These are phyloP conservation scores for Cladosporium sp. DNA, from an alignment of 2,329 filamentous ascomycete genomes.

Conservation along the genomic window DNA sequence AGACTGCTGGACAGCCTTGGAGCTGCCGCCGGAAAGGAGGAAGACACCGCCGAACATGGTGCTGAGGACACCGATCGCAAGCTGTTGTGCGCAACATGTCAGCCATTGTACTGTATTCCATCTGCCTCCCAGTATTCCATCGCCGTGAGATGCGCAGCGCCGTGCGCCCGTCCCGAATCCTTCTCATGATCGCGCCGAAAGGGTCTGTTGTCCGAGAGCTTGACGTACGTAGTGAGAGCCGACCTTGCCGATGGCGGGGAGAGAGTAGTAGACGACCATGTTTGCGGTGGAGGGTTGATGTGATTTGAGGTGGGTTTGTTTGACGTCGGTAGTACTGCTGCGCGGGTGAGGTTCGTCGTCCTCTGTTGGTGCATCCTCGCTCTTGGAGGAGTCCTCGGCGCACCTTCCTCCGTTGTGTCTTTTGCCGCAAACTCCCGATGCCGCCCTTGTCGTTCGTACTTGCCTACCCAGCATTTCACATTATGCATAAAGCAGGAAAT, in stretches of 20 bases:
- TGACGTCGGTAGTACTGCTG: conserved; percentile 14
- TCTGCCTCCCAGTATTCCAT: neutral
- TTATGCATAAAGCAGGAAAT: neutral
- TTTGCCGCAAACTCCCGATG: conserved; percentile 12
- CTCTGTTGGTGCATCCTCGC: neutral
- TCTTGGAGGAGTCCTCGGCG: neutral
- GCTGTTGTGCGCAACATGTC: conserved; percentile 44
- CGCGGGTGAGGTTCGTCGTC: conserved; percentile 1
- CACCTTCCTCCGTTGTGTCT: neutral
- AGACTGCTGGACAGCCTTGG: conserved; percentile 49
- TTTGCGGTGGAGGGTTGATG: conserved; percentile 18
- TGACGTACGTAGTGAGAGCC: conserved; percentile 56
- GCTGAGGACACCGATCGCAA: conserved; percentile 61
- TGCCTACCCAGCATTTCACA: neutral
- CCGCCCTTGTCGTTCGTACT: neutral
- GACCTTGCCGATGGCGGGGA: conserved; percentile 53
- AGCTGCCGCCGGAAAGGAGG: conserved; percentile 49
- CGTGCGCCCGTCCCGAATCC: neutral
- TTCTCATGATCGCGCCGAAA: conserved; percentile 11
- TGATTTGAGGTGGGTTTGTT: conserved; percentile 10
- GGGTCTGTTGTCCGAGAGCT: conserved; percentile 20
- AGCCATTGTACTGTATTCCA: conserved; percentile 9
- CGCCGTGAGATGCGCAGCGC: neutral
- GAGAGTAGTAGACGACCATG: conserved; percentile 57
- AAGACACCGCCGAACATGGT: conserved; percentile 50